phyloP scores from a whole-genome alignment of 176 grass and related monocot genomes.

The Canna indica region DNA sequence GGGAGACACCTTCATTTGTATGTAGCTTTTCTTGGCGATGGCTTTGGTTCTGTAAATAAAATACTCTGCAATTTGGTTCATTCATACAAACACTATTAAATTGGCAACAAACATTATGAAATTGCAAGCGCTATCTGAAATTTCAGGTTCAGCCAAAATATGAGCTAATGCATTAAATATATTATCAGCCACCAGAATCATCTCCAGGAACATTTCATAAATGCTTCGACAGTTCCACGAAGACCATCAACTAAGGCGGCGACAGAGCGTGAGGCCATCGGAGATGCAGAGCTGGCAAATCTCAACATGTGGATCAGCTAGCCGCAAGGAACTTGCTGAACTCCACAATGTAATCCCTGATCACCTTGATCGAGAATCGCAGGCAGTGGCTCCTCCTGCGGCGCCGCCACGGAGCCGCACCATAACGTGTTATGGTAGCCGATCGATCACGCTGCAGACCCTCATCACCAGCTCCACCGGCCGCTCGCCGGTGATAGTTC shows the following conservation, averaged over 20 bases:
- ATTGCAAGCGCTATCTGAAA: too few species aligned
- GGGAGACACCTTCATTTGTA: too few species aligned
- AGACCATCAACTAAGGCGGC: too few species aligned
- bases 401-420: slow-evolving; percentile 31
- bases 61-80: background rate
- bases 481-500: background rate
- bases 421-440: slow-evolving; percentile 76
- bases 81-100: background rate
- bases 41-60: background rate
- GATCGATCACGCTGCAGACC: slow-evolving; percentile 43
- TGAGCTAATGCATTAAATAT: too few species aligned
- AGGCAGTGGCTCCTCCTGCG: slow-evolving; percentile 28
- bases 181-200: too few species aligned
- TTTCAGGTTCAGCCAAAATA: too few species aligned
- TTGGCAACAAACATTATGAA: too few species aligned
- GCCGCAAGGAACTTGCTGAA: slow-evolving; percentile 41
- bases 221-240: too few species aligned
- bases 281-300: slow-evolving; percentile 48
- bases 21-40: too few species aligned
- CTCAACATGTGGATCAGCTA: slow-evolving; percentile 28
- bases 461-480: slow-evolving; percentile 41
- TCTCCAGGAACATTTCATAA: too few species aligned
- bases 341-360: slow-evolving; percentile 2
- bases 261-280: too few species aligned
- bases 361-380: background rate